Evolutionary conservation across 1,284 basidiomycete species (phyloP), one percentile per base, ranked within the genome.

Genomic region (Violaceomyces palustris): DNA sequence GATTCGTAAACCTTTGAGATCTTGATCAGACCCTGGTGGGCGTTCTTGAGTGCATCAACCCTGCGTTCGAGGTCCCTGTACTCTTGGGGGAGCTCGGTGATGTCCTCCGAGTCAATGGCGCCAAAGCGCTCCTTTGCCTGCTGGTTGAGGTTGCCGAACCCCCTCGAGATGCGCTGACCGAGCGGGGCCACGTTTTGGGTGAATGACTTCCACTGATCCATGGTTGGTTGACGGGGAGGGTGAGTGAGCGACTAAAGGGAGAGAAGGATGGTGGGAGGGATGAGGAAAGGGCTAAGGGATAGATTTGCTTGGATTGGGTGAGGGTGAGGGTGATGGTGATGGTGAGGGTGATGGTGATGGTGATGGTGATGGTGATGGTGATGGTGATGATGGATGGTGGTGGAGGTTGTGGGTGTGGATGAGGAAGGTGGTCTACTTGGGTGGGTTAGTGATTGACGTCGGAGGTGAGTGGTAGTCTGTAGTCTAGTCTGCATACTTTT

Each of bases 1-100:
- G 45, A 54, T 48, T 73, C 70, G 52, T 65, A 73, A 18, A 51
- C 42, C 38, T 45, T 50, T 23, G 51, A 60, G 24, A 54, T 57
- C 84, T 86, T 94, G 74, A 94, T 80, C 34, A 98, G 65, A 19
- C 81, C 76, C 46, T 84, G 74, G 74, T 97, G 92, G 42, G 73
- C 70, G 23, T 80, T 77, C 65, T 85, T 83, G 41, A 98, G 82
- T 26, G 88, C 88, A 76, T 98, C 94, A 29, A 98, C 93, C 44
- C 91, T 84, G 35, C 84, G 79, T 76, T 98, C 93, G 63, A 98
- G 83, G 69, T 92, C 87, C 74, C 85, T 91, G 81, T 98, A 98
- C 75, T 98, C 92, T 54, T 87, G 43, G 32, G 55, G 58, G 26
- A 43, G 37, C 76, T 97, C 93, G 15, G 93, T 98, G 70, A 98